phyloP scores from a whole-genome alignment of 208 protist species.

The Acanthamoeba triangularis region DNA sequence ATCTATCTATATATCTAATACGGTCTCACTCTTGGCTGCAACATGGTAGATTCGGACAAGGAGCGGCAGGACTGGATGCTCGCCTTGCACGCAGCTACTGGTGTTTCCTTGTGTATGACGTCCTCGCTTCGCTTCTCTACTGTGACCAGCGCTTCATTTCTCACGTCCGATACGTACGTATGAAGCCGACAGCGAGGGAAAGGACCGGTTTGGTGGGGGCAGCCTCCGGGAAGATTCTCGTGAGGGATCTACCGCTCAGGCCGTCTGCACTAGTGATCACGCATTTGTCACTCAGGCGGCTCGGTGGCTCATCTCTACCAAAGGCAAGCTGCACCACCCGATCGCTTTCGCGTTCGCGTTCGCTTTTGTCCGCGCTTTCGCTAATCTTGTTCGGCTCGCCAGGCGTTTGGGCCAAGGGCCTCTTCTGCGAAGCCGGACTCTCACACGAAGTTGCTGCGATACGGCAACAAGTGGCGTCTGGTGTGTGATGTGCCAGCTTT shows the following conservation, averaged over 20 bases:
- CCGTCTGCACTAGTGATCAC: neutral
- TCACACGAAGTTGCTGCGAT: neutral
- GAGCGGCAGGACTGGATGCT: constrained; percentile 26
- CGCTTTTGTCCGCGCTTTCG: neutral
- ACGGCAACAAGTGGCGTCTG: neutral
- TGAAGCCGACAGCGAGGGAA: neutral
- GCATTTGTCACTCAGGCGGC: neutral
- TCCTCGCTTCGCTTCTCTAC: neutral
- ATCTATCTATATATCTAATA: too few species aligned
- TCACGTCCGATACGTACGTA: neutral
- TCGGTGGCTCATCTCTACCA: neutral
- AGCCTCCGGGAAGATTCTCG: neutral
- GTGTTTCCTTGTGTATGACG: neutral
- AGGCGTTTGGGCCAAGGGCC: neutral
- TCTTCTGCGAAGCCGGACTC: constrained; percentile 5
- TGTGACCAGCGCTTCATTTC: neutral
- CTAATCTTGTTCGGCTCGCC: neutral
- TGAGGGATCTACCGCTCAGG: neutral
- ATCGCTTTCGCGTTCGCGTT: neutral
- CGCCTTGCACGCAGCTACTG: neutral
- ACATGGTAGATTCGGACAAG: neutral
- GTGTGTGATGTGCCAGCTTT: neutral
- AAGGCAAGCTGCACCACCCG: neutral
- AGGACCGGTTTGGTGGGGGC: neutral
- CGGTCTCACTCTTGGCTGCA: neutral